These are phyloP conservation scores for Gossypium davidsonii DNA, from an alignment of 441 rosid species.

Conservation along the genomic window DNA sequence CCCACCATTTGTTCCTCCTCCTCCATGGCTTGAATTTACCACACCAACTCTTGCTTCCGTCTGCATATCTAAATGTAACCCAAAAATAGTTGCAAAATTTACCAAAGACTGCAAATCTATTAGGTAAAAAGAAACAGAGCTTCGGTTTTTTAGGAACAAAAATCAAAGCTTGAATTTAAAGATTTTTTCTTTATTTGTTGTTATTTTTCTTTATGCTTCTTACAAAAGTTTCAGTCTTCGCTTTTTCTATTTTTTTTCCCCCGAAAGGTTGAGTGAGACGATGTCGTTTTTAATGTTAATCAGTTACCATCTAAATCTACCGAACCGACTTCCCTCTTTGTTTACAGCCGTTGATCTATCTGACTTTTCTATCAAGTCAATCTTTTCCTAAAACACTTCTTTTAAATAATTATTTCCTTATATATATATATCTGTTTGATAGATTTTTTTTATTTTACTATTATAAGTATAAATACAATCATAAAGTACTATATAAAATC, in stretches of 20 bases:
- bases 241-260: not conserved
- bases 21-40: conserved; percentile 47
- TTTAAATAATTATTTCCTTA: no score
- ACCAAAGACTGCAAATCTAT: not conserved
- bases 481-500: no score
- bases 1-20: conserved; percentile 7
- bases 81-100: not conserved
- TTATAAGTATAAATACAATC: no score
- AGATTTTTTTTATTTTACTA: no score
- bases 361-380: not conserved
- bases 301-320: not conserved
- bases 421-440: no score
- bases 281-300: not conserved
- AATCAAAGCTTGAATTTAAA: not conserved
- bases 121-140: not conserved
- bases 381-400: no score
- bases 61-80: conserved; percentile 40
- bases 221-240: not conserved
- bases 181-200: not conserved
- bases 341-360: not conserved
- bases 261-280: not conserved
- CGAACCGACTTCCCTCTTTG: not conserved
- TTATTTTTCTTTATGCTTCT: not conserved
- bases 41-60: conserved; percentile 84
- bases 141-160: not conserved